Evolutionary conservation across 1,284 basidiomycete species (phyloP).

Genomic region (Rhodotorula sp.): DNA sequence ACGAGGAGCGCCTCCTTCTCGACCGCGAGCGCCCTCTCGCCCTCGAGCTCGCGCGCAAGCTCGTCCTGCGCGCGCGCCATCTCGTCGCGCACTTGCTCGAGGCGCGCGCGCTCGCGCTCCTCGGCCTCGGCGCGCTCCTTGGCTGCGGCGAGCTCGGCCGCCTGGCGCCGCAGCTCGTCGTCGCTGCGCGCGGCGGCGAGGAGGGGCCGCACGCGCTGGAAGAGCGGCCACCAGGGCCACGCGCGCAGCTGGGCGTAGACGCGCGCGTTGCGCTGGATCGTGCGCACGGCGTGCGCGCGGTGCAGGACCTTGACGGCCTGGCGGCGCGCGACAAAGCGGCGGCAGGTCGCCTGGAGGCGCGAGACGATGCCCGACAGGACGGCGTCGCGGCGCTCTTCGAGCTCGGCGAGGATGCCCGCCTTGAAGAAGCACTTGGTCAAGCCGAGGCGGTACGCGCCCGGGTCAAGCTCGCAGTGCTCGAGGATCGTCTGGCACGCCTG

Average conservation of each 20-base stretch:
- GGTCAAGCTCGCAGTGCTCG: conserved; percentile 82
- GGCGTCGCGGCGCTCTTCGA: conserved; percentile 89
- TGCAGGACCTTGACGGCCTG: conserved; percentile 96
- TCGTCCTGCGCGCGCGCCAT: conserved; percentile 78
- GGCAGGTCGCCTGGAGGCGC: conserved; percentile 77
- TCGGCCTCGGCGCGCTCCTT: conserved; percentile 86
- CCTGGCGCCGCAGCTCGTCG: conserved; percentile 85
- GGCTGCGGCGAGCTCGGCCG: conserved; percentile 76
- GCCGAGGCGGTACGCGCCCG: conserved; percentile 82
- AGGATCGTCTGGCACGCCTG: conserved; percentile 95
- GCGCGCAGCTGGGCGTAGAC: conserved; percentile 85
- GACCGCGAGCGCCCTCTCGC: conserved; percentile 73
- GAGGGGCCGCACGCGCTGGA: conserved; percentile 86
- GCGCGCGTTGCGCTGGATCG: conserved; percentile 90
- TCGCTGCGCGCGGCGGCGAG: conserved; percentile 90
- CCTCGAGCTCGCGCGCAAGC: conserved; percentile 77
- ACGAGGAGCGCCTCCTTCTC: conserved; percentile 87
- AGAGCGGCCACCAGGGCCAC: conserved; percentile 99
- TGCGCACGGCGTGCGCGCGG: conserved; percentile 84
- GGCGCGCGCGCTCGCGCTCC: conserved; percentile 70
- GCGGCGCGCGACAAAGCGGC: conserved; percentile 81
- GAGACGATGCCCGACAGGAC: conserved; percentile 88
- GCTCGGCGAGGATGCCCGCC: conserved; percentile 94
- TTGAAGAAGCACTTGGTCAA: conserved; percentile 99
- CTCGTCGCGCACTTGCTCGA: conserved; percentile 75